Base-by-base conservation (phyloP, 805 yeast genomes). In the Pichia phayaonensis region DNA sequence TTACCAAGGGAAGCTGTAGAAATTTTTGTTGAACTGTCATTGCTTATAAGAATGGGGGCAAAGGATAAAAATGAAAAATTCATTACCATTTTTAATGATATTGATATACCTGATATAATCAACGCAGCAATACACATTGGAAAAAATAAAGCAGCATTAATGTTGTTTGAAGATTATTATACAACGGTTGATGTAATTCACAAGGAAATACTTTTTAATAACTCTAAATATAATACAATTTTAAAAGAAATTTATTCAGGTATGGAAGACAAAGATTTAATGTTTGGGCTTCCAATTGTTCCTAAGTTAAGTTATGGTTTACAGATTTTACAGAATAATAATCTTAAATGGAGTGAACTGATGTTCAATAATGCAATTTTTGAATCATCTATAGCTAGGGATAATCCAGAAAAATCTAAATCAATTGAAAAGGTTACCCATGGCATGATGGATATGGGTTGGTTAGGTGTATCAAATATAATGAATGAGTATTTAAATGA, bases 251-350 rank as follows among this genome's bases (percentile, higher is more conserved):
- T 84, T 1, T 86, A 83, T 61, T 68, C 70, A 6, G 61, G 72
- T 0, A 68, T 89, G 3, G 80, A 76, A 46, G 89, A 84, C 50
- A 67, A 72, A 3, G 96, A 89, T 61, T 64, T 86, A 40, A 61
- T 77, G 6, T 73, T 74, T 56, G 95, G 95, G 0, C 64, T 86
- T 11, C 88, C 90, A 0, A 74, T 76, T 15, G 70, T 73, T 21
- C 76, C 84, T 1, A 68, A 81, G 0, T 59, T 88, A 7, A 70
- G 71, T 0, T 74, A 74, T 52, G 84, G 86, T 0, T 55, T 83
- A 12, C 60, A 67, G 8, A 65, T 73, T 18, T 60, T 79, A 1
- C 74, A 51, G 60, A 68, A 42, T 46, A 64, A 59, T 23, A 58
- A 53, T 31, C 49, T 53, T 36, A 58, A 49, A 31, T 48, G 58